Percentiles rank a stretch among this genome's conserved stretches.
These are phyloP conservation scores for Phaeotremella skinneri DNA, from an alignment of 768 basidiomycete genomes.

Conservation along the genomic window DNA sequence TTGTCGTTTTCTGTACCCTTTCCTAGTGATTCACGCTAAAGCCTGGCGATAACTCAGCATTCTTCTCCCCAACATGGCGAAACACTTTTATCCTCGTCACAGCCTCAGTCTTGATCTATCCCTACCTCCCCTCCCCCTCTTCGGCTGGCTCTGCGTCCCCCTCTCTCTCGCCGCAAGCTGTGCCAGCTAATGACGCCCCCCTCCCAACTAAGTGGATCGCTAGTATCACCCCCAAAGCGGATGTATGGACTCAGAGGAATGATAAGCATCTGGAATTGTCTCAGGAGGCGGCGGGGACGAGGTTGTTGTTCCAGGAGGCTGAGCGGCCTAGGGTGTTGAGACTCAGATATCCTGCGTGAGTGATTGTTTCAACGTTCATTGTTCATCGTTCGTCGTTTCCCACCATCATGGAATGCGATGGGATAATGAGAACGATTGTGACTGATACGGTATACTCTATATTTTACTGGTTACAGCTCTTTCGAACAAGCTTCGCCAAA, in stretches of 20 bases:
- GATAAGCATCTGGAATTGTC: constrained; percentile 52
- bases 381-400: not conserved
- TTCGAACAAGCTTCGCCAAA: constrained; percentile 53
- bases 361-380: not conserved
- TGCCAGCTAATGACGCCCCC: constrained; percentile 24
- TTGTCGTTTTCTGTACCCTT: not conserved
- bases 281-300: constrained; percentile 49
- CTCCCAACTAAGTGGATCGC: constrained; percentile 48
- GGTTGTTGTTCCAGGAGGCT: constrained; percentile 53
- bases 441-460: not conserved
- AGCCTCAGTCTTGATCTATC: constrained; percentile 40
- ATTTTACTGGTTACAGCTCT: constrained; percentile 26
- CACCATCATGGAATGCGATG: not conserved
- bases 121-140: constrained; percentile 46
- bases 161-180: constrained; percentile 28
- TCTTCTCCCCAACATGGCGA: constrained; percentile 51
- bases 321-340: constrained; percentile 51
- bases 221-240: constrained; percentile 43
- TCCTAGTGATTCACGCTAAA: no score
- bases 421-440: not conserved
- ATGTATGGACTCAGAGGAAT: constrained; percentile 50
- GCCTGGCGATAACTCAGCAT: constrained; percentile 34
- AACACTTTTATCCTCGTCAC: constrained; percentile 43
- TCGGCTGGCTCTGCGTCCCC: constrained; percentile 31
- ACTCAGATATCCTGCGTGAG: constrained; percentile 52